phyloP scores from a whole-genome alignment of 352 stramenopile genomes.

The Pythium phragmiticola region DNA sequence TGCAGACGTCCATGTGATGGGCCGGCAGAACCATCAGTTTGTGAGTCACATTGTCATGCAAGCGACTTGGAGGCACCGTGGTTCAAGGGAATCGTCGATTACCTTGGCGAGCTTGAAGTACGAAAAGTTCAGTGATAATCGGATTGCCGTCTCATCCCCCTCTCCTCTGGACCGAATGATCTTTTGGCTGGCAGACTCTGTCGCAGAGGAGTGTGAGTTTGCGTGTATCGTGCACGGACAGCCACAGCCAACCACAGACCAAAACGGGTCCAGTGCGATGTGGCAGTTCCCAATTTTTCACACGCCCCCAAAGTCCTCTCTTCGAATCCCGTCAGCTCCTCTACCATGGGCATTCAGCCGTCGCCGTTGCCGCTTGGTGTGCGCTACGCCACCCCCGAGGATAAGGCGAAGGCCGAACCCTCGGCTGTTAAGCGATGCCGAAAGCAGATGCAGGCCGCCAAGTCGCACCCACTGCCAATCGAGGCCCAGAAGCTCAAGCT shows the following conservation, averaged over 20 bases:
- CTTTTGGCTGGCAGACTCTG: no score
- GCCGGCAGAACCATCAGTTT: neutral
- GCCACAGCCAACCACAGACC: no score
- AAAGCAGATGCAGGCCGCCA: conserved; percentile 33
- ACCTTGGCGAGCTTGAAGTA: no score
- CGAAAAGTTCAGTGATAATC: no score
- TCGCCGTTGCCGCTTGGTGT: conserved; percentile 19
- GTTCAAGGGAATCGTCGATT: no score
- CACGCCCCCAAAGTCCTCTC: conserved; percentile 1
- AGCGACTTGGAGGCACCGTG: neutral
- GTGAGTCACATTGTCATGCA: conserved; percentile 10
- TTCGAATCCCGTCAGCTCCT: neutral
- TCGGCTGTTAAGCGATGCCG: conserved; percentile 36
- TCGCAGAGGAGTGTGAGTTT: no score
- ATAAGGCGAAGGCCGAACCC: conserved; percentile 33
- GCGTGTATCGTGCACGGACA: no score
- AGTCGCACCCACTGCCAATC: conserved; percentile 33
- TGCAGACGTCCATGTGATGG: conserved; percentile 1
- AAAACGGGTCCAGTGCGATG: no score
- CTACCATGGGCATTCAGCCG: conserved; percentile 48
- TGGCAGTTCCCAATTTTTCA: conserved; percentile 14
- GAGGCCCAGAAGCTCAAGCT: conserved; percentile 60
- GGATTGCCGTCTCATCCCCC: no score
- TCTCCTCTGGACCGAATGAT: no score
- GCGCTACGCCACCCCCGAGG: conserved; percentile 26